Evolutionary conservation across 495 filamentous ascomycete species (phyloP).

Genomic region (Recurvomyces mirabilis): DNA sequence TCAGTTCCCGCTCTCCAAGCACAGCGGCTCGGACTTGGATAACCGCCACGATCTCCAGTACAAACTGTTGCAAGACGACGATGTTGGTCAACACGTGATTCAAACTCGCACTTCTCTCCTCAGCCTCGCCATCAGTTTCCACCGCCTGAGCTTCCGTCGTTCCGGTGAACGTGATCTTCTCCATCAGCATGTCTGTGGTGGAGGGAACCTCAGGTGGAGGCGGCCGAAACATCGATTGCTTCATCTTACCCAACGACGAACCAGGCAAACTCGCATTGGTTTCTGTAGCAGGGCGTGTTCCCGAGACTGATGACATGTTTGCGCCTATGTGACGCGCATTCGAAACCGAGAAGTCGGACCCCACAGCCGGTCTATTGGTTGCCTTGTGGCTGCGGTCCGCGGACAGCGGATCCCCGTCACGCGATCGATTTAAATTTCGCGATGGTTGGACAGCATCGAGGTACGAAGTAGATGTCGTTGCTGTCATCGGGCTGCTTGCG

Average conservation of each 20-base stretch:
- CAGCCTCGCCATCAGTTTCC: neutral
- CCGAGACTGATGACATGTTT: too few species aligned
- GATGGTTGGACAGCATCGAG: too few species aligned
- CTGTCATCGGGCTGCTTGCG: constrained; percentile 9
- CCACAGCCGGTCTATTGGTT: too few species aligned
- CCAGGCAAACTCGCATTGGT: too few species aligned
- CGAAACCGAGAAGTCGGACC: too few species aligned
- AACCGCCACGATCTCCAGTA: constrained; percentile 77
- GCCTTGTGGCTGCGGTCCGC: too few species aligned
- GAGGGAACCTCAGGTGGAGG: constrained; percentile 17
- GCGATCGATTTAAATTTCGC: too few species aligned
- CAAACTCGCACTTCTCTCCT: constrained; percentile 40
- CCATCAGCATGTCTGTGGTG: constrained; percentile 18
- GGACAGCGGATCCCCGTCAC: too few species aligned
- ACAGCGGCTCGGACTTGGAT: constrained; percentile 75
- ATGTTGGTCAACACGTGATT: constrained; percentile 80
- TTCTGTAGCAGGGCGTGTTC: neutral
- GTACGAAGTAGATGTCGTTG: constrained; percentile 1
- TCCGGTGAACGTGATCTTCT: constrained; percentile 10
- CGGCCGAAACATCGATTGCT: constrained; percentile 15
- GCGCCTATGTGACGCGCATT: too few species aligned
- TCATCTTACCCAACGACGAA: too few species aligned
- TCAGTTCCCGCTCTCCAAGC: constrained; percentile 63
- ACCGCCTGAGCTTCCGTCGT: too few species aligned
- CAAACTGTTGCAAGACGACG: constrained; percentile 67